Evolutionary conservation across 2,329 filamentous ascomycete species (phyloP).

Genomic region (Cordyceps tenuipes): DNA sequence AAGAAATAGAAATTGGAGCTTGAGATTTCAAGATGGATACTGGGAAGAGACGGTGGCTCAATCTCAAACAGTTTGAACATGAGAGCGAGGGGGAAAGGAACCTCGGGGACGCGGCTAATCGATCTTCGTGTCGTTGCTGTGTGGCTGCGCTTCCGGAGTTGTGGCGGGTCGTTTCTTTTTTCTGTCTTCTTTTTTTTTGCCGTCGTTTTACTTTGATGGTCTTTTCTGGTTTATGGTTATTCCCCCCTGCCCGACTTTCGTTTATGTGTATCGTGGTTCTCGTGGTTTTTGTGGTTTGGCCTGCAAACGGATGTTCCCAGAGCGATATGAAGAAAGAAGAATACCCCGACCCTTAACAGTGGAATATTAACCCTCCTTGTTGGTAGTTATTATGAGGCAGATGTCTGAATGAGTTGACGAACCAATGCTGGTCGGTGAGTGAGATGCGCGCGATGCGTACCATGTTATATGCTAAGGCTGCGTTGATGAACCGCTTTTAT

Average conservation of each 20-base stretch:
- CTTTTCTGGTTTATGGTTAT: conserved; percentile 11
- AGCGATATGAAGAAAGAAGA: conserved; percentile 12
- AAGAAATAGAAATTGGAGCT: conserved; percentile 1
- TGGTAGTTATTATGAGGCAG: not conserved
- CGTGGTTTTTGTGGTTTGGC: not conserved
- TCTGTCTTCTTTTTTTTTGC: conserved; percentile 1
- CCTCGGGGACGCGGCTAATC: not conserved
- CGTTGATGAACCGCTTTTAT: no score
- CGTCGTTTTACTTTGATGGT: conserved; percentile 9
- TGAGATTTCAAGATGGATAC: not conserved
- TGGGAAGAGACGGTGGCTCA: not conserved
- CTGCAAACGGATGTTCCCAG: conserved; percentile 10
- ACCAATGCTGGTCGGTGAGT: not conserved
- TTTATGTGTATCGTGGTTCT: conserved; percentile 11
- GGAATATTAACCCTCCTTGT: not conserved
- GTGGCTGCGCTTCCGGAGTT: conserved; percentile 11
- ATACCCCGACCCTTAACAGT: conserved; percentile 5
- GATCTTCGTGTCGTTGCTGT: conserved; percentile 11
- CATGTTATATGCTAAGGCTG: not conserved
- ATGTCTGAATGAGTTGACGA: not conserved
- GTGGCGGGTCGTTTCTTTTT: conserved; percentile 3
- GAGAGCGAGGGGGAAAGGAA: not conserved
- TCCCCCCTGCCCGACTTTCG: not conserved
- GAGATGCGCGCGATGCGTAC: not conserved
- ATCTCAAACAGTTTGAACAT: not conserved